Evolutionary conservation across 306 rosid species (phyloP).

Genomic region (Quercus engelmannii): DNA sequence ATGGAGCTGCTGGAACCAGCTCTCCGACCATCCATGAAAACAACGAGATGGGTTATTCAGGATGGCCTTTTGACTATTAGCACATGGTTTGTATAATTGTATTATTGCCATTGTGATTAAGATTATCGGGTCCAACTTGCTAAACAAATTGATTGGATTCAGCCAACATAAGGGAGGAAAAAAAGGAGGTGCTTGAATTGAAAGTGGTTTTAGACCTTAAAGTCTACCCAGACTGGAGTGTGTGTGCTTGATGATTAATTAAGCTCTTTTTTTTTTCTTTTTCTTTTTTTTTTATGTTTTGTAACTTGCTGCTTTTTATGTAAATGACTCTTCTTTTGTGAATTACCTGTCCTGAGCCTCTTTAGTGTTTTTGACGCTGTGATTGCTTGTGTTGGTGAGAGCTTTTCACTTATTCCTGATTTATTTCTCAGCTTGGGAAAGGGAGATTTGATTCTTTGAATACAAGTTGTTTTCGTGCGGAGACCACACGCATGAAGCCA

Average conservation of each 20-base stretch:
- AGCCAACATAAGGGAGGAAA: background rate
- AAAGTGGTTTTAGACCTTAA: too few relatives aligned
- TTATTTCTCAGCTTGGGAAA: too few relatives aligned
- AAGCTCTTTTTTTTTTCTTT: too few relatives aligned
- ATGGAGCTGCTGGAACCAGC: constrained; percentile 47
- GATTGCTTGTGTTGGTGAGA: background rate
- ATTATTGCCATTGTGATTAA: constrained; percentile 3
- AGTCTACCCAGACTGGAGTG: background rate
- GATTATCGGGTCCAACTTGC: background rate
- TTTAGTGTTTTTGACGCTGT: background rate
- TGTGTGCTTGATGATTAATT: background rate
- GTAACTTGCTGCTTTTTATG: constrained; percentile 11
- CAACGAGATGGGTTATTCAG: constrained; percentile 41
- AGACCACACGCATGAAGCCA: too few relatives aligned
- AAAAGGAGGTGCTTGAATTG: too few relatives aligned
- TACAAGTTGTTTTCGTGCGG: too few relatives aligned
- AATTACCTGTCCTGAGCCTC: background rate
- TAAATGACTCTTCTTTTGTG: constrained; percentile 10
- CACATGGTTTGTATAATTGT: background rate
- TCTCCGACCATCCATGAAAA: constrained; percentile 33
- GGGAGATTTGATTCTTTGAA: too few relatives aligned
- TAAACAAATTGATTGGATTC: constrained; percentile 21
- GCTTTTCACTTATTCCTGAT: too few relatives aligned
- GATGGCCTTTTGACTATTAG: constrained; percentile 55
- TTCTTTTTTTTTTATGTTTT: background rate